Percentiles rank a stretch among this genome's conserved stretches.
These are phyloP conservation scores for Teratosphaeria pseudoeucalypti DNA, from an alignment of 2,329 filamentous ascomycete species.

Conservation along the genomic window DNA sequence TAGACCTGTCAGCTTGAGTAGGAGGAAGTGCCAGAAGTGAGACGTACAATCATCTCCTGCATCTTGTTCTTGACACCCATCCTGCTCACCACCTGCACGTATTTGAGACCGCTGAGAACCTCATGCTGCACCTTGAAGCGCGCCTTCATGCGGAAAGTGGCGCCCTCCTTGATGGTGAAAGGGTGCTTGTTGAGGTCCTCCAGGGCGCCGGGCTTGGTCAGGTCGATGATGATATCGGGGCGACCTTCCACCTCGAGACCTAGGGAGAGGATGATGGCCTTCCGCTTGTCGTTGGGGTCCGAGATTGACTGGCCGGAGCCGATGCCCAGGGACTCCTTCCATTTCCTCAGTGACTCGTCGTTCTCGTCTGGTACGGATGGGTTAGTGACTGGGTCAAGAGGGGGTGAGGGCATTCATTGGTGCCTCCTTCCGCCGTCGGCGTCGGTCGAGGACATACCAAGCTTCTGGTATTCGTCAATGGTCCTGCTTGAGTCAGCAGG, in stretches of 20 bases:
- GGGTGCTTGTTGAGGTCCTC: conserved; percentile 76
- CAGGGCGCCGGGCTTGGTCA: conserved; percentile 63
- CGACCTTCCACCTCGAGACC: conserved; percentile 77
- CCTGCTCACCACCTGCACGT: conserved; percentile 86
- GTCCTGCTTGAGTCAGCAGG: conserved; percentile 36
- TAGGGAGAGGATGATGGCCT: conserved; percentile 86
- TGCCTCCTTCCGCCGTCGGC: not conserved
- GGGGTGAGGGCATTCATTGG: not conserved
- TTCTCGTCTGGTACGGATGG: conserved; percentile 44
- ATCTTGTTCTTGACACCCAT: conserved; percentile 85
- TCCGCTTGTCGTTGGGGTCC: conserved; percentile 63
- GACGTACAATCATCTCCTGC: conserved; percentile 89
- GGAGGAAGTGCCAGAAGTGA: too few relatives aligned
- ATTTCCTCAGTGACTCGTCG: conserved; percentile 91
- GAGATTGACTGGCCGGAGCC: conserved; percentile 46
- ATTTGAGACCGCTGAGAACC: conserved; percentile 89
- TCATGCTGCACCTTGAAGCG: conserved; percentile 95
- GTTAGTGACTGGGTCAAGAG: conserved; percentile 1
- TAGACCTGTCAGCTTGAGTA: conserved; percentile 26
- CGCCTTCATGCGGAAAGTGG: conserved; percentile 87
- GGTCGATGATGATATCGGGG: conserved; percentile 76
- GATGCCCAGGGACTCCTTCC: conserved; percentile 93
- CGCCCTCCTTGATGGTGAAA: conserved; percentile 95
- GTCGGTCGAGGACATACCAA: conserved; percentile 40
- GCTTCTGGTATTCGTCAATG: conserved; percentile 83